Conservation (phyloP, 139 green algal genomes). For the Limnomonas spitsbergensis region DNA sequence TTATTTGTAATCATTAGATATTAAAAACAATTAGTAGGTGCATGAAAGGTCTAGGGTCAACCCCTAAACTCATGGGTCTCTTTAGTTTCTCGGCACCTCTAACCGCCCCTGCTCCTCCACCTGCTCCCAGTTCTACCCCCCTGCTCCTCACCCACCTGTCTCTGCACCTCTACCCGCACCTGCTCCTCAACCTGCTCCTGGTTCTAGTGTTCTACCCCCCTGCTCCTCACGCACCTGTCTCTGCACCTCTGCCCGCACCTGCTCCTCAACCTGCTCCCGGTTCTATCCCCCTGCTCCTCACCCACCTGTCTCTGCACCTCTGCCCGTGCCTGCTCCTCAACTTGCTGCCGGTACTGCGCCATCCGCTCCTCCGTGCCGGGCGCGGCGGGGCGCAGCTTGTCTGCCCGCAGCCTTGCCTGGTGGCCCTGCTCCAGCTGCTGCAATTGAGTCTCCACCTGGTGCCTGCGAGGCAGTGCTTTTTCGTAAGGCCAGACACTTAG, state of each 20-base stretch:
- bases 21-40: no score
- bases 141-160: neutral
- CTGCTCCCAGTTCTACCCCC: no score
- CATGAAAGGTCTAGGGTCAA: no score
- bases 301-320: slow-evolving; percentile 43
- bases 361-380: slow-evolving; percentile 46
- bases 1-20: no score
- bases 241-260: neutral
- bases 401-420: slow-evolving; percentile 19
- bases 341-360: slow-evolving; percentile 42
- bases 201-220: no score
- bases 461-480: no score
- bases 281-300: slow-evolving; percentile 52
- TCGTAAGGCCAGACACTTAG: no score
- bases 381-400: neutral
- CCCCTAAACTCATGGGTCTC: no score
- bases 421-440: slow-evolving; percentile 46
- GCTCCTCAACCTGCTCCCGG: slow-evolving; percentile 46
- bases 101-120: neutral
- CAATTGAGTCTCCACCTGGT: slow-evolving; percentile 18
- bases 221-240: neutral
- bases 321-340: slow-evolving; percentile 41
- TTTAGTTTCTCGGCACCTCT: neutral
- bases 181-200: neutral
- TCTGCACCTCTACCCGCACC: neutral